Conservation (phyloP, 495 filamentous ascomycete species). For the Aspergillus mulundensis region DNA sequence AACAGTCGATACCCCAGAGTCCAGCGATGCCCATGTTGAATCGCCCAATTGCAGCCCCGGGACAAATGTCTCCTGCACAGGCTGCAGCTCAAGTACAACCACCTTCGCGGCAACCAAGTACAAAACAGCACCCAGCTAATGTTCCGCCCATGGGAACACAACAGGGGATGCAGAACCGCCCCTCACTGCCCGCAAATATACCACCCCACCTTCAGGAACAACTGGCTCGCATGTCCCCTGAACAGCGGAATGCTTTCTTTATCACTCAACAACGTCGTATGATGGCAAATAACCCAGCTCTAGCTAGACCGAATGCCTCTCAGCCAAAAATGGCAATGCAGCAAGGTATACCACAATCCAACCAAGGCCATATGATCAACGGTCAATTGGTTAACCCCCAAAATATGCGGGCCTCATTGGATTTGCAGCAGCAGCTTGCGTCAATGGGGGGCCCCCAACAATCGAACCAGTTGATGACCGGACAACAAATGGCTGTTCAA, state of each 20-base stretch:
- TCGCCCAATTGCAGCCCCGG: slow-evolving; percentile 49
- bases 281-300: slow-evolving; percentile 26
- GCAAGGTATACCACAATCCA: slow-evolving; percentile 28
- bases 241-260: slow-evolving; percentile 34
- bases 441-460: slow-evolving; percentile 30
- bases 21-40: slow-evolving; percentile 59
- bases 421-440: slow-evolving; percentile 28
- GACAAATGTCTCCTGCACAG: slow-evolving; percentile 43
- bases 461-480: slow-evolving; percentile 30
- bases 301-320: slow-evolving; percentile 21
- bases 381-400: slow-evolving; percentile 34
- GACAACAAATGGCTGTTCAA: slow-evolving; percentile 35
- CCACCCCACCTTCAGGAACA: slow-evolving; percentile 36
- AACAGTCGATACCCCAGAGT: slow-evolving; percentile 42
- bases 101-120: slow-evolving; percentile 33
- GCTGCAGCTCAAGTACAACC: slow-evolving; percentile 35
- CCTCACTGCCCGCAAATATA: slow-evolving; percentile 32
- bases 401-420: slow-evolving; percentile 32
- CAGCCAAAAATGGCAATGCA: slow-evolving; percentile 31
- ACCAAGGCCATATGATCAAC: slow-evolving; percentile 37
- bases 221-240: slow-evolving; percentile 28
- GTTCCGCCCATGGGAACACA: slow-evolving; percentile 25
- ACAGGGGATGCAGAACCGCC: slow-evolving; percentile 32
- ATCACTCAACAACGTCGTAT: slow-evolving; percentile 30
- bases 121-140: slow-evolving; percentile 30